These are phyloP conservation scores for Carpinus fangiana DNA, from an alignment of 306 rosid species.

Conservation along the genomic window DNA sequence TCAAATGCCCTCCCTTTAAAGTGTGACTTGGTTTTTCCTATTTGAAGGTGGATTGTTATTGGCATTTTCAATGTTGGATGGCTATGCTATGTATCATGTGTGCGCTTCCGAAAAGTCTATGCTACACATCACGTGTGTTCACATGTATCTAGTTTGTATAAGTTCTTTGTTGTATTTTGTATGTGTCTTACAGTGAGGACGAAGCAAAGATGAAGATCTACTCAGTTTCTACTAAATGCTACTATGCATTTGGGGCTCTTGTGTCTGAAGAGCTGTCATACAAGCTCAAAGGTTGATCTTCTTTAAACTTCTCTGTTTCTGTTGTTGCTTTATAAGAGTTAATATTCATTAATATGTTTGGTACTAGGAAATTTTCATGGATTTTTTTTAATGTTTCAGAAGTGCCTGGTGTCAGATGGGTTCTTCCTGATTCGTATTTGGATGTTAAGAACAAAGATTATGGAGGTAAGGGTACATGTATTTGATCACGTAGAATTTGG, in stretches of 20 bases:
- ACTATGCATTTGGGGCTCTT: constrained; percentile 88
- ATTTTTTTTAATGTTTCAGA: constrained; percentile 44
- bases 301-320: background rate
- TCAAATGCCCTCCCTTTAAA: background rate
- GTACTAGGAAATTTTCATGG: background rate
- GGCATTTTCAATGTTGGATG: too few relatives aligned
- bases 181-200: constrained; percentile 59
- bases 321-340: background rate
- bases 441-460: constrained; percentile 89
- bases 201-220: constrained; percentile 93
- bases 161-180: background rate
- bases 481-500: constrained; percentile 8
- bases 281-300: constrained; percentile 67
- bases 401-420: constrained; percentile 85
- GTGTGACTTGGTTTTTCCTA: background rate
- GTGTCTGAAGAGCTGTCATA: constrained; percentile 78
- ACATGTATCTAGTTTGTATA: background rate
- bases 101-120: background rate
- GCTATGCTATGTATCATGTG: too few relatives aligned
- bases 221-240: constrained; percentile 90
- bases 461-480: constrained; percentile 63
- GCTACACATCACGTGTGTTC: background rate
- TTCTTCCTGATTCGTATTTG: constrained; percentile 96
- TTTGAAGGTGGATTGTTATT: background rate
- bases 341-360: background rate